These are phyloP conservation scores for Ogataea salicorniae DNA, from an alignment of 805 yeast species.

Conservation along the genomic window DNA sequence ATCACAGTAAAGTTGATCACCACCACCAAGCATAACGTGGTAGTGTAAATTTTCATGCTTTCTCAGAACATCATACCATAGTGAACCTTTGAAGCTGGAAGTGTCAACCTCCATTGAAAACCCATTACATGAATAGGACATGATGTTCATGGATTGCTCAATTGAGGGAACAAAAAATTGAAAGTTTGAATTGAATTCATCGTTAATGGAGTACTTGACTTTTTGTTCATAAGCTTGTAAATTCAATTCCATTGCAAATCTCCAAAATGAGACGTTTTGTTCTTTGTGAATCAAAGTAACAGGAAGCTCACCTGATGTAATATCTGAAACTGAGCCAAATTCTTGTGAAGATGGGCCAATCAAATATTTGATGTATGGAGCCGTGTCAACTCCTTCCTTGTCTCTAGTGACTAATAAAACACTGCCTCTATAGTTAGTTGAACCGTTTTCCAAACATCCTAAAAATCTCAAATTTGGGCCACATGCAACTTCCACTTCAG, in stretches of 20 bases:
- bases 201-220: conserved; percentile 58
- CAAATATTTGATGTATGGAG: conserved; percentile 30
- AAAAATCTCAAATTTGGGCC: conserved; percentile 76
- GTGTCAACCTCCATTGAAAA: conserved; percentile 75
- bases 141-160: conserved; percentile 67
- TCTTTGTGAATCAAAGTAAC: conserved; percentile 40
- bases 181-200: conserved; percentile 34
- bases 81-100: conserved; percentile 57
- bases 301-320: conserved; percentile 40
- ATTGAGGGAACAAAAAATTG: conserved; percentile 66
- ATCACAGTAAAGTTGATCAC: conserved; percentile 92
- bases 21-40: conserved; percentile 97
- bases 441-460: conserved; percentile 51
- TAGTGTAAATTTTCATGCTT: conserved; percentile 58
- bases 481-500: conserved; percentile 44
- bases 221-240: conserved; percentile 50
- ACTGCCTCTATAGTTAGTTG: conserved; percentile 58
- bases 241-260: conserved; percentile 53
- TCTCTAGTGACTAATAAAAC: conserved; percentile 59
- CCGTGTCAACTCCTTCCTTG: conserved; percentile 14
- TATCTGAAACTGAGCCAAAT: conserved; percentile 1
- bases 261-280: conserved; percentile 52
- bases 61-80: conserved; percentile 82
- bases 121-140: conserved; percentile 88
- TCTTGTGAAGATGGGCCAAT: conserved; percentile 30